Conservation (phyloP, 2,329 filamentous ascomycete genomes). For the Sphaerulina populicola region DNA sequence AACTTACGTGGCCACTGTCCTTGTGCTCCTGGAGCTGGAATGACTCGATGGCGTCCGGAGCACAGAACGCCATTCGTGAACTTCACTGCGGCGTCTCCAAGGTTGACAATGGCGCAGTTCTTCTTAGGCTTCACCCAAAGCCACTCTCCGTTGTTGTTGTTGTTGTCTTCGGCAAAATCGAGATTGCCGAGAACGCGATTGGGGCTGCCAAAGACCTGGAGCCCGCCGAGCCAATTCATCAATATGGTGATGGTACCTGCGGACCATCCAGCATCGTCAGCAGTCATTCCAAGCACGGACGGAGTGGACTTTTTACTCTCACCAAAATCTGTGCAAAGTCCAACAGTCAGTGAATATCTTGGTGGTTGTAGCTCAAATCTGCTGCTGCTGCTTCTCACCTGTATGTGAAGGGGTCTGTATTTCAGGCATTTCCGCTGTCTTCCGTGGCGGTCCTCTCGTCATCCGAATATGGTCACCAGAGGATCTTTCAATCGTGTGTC, state of each 20-base stretch:
- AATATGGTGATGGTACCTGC: constrained; percentile 49
- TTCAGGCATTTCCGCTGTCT: constrained; percentile 29
- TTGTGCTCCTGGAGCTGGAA: constrained; percentile 44
- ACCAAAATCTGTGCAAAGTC: not conserved
- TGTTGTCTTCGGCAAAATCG: constrained; percentile 14
- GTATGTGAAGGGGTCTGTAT: constrained; percentile 41
- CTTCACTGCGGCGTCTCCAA: constrained; percentile 43
- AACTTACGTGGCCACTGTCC: constrained; percentile 42
- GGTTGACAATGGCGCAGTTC: constrained; percentile 42
- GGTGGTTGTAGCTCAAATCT: not conserved
- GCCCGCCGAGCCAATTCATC: constrained; percentile 47
- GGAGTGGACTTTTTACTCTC: not conserved
- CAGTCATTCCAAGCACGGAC: not conserved
- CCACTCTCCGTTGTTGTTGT: constrained; percentile 36
- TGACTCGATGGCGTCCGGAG: constrained; percentile 44
- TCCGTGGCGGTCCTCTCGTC: constrained; percentile 44
- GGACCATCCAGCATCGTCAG: not conserved
- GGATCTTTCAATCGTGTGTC: constrained; percentile 38
- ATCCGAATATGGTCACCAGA: constrained; percentile 49
- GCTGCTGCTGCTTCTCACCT: constrained; percentile 33
- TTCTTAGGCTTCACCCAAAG: constrained; percentile 46
- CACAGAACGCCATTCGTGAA: constrained; percentile 40
- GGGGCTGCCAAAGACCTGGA: constrained; percentile 40
- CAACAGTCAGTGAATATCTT: not conserved
- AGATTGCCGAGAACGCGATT: constrained; percentile 19